Evolutionary conservation across 805 yeast species (phyloP).

Genomic region (Lachancea sp.): DNA sequence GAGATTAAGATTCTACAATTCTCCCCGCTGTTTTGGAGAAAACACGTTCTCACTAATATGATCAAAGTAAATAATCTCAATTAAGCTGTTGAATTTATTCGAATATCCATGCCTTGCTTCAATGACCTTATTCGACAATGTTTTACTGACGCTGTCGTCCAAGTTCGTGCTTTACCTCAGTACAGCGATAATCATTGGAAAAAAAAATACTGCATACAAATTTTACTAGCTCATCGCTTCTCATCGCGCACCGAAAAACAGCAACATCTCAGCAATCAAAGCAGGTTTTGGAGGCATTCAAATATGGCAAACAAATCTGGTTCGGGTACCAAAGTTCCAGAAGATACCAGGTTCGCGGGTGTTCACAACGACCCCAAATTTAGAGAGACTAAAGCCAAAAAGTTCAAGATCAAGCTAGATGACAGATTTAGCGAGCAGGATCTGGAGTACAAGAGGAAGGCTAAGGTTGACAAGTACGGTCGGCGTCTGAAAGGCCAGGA

Average conservation of each 20-base stretch:
- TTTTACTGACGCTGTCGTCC: no score
- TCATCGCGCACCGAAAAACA: slow-evolving; percentile 9
- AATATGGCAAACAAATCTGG: slow-evolving; percentile 16
- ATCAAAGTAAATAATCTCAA: no score
- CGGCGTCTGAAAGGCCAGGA: slow-evolving; percentile 47
- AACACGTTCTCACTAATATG: no score
- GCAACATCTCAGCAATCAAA: neutral
- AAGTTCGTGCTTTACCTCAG: neutral
- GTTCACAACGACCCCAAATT: slow-evolving; percentile 88
- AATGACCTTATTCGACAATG: no score
- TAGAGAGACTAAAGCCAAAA: slow-evolving; percentile 61
- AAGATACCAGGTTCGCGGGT: slow-evolving; percentile 71
- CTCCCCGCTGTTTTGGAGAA: no score
- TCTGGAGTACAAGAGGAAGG: slow-evolving; percentile 51
- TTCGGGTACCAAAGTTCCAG: slow-evolving; percentile 34
- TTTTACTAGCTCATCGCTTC: slow-evolving; percentile 22
- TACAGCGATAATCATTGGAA: neutral
- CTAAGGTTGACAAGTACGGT: slow-evolving; percentile 82
- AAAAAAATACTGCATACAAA: slow-evolving; percentile 8
- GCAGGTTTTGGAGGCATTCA: neutral
- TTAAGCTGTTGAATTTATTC: no score
- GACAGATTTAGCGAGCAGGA: slow-evolving; percentile 68
- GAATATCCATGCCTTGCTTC: no score
- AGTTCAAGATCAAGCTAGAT: slow-evolving; percentile 72
- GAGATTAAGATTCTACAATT: no score